These are phyloP conservation scores for Pythium scleroteichum DNA, from an alignment of 352 stramenopile genomes.

Conservation along the genomic window DNA sequence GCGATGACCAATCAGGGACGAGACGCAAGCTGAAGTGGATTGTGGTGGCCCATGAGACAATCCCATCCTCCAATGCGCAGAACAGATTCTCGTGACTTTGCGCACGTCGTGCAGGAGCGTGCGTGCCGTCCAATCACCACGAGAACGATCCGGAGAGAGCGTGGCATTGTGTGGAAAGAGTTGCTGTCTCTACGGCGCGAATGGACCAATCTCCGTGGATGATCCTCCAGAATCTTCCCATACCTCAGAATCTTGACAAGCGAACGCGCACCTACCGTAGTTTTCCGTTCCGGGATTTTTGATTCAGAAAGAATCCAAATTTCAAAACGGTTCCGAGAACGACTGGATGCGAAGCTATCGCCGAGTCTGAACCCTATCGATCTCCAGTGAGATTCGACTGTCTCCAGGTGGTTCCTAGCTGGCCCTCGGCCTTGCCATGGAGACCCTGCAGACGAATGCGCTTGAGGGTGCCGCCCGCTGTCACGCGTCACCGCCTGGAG, in stretches of 20 bases:
- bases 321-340: no score
- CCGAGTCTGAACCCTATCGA: no score
- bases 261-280: not conserved
- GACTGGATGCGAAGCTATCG: not conserved
- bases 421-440: not conserved
- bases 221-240: not conserved
- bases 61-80: constrained; percentile 21
- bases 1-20: constrained; percentile 6
- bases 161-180: not conserved
- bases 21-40: constrained; percentile 15
- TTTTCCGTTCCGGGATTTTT: constrained; percentile 17
- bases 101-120: not conserved
- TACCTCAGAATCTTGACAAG: no score
- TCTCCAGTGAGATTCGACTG: no score
- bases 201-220: constrained; percentile 1
- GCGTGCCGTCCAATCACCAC: not conserved
- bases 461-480: not conserved
- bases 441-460: constrained; percentile 1
- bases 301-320: constrained; percentile 17
- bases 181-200: not conserved
- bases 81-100: constrained; percentile 23
- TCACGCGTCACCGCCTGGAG: not conserved
- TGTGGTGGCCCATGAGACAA: constrained; percentile 21
- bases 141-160: not conserved
- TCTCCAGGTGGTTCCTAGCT: no score